phyloP scores from a whole-genome alignment of 1,284 basidiomycete species.

The Pulveroboletus sp. region DNA sequence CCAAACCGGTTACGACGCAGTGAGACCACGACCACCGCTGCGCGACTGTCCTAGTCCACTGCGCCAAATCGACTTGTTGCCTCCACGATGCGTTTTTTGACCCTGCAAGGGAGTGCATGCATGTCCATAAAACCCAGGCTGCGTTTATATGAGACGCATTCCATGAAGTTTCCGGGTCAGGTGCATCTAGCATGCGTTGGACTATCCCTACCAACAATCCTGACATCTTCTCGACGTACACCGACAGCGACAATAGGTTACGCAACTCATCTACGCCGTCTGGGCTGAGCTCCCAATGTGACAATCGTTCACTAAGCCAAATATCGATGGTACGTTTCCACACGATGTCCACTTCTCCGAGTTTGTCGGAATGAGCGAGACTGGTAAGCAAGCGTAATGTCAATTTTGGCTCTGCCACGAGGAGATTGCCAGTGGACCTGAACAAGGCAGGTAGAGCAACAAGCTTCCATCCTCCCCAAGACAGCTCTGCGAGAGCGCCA shows the following conservation, averaged over 20 bases:
- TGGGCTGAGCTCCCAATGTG: conserved; percentile 35
- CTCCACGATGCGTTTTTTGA: conserved; percentile 43
- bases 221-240: conserved; percentile 48
- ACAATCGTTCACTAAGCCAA: conserved; percentile 41
- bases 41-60: conserved; percentile 50
- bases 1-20: conserved; percentile 54
- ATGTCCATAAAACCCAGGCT: conserved; percentile 54
- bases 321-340: conserved; percentile 56
- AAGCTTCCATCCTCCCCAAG: conserved; percentile 75
- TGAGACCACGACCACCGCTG: conserved; percentile 62
- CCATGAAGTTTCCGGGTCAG: conserved; percentile 39
- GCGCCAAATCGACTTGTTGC: conserved; percentile 43
- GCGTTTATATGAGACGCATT: conserved; percentile 42
- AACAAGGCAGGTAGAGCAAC: conserved; percentile 59
- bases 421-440: conserved; percentile 48
- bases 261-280: conserved; percentile 43
- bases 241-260: conserved; percentile 53
- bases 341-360: conserved; percentile 55
- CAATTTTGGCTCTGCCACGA: conserved; percentile 43
- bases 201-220: conserved; percentile 52
- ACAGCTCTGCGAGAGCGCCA: conserved; percentile 58
- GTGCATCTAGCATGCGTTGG: conserved; percentile 42
- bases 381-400: conserved; percentile 53
- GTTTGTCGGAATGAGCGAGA: conserved; percentile 47
- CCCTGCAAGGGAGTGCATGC: conserved; percentile 48